Evolutionary conservation across 306 rosid species (phyloP).

Genomic region (Cicer bijugum): DNA sequence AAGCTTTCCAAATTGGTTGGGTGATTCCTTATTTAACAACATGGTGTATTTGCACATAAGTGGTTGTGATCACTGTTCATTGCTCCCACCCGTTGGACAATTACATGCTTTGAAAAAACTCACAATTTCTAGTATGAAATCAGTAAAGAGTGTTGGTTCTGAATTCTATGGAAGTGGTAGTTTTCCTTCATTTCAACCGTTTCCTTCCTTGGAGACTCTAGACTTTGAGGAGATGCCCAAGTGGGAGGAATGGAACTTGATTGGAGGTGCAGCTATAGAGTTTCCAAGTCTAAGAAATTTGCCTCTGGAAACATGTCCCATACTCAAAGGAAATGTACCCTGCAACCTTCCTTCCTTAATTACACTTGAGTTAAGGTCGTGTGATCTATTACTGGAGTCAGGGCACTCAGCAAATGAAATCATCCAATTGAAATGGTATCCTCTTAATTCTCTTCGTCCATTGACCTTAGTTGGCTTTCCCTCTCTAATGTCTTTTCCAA

Average conservation of each 20-base stretch:
- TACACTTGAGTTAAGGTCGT: neutral
- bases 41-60: slow-evolving; percentile 19
- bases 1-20: slow-evolving; percentile 31
- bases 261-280: neutral
- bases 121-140: neutral
- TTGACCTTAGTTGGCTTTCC: neutral
- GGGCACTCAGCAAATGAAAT: neutral
- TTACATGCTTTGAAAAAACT: slow-evolving; percentile 31
- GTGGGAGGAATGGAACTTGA: slow-evolving; percentile 29
- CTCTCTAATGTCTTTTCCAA: neutral
- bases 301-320: neutral
- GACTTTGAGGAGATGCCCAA: fast-evolving
- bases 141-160: neutral
- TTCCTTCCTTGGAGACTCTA: slow-evolving; percentile 3
- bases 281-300: neutral
- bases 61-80: slow-evolving; percentile 21
- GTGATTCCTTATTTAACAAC: neutral
- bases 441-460: neutral
- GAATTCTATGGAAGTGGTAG: slow-evolving; percentile 18
- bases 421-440: neutral
- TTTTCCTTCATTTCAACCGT: slow-evolving; percentile 23
- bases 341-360: neutral
- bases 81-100: slow-evolving; percentile 31
- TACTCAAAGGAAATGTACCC: neutral
- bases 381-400: neutral